Evolutionary conservation across 2,329 filamentous ascomycete species (phyloP).

Genomic region (Ophioceras dolichostomum): DNA sequence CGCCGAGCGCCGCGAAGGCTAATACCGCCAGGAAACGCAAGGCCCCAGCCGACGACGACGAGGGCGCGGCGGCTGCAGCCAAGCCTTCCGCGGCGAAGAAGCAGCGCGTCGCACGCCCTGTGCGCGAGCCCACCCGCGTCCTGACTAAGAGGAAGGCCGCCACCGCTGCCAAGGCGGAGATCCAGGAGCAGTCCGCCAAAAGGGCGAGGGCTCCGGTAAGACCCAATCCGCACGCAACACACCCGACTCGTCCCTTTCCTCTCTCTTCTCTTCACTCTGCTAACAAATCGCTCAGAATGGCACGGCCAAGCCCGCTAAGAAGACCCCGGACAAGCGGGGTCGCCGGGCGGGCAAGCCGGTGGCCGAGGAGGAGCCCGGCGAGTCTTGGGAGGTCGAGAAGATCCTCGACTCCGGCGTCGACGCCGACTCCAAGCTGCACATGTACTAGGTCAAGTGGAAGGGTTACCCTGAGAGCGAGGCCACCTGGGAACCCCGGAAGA

Average conservation of each 20-base stretch:
- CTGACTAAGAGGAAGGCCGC: conserved; percentile 1
- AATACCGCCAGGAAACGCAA: conserved; percentile 13
- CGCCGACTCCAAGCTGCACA: conserved; percentile 20
- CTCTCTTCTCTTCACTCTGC: background rate
- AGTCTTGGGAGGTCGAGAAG: conserved; percentile 33
- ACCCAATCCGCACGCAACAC: too few relatives aligned
- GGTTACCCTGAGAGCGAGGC: conserved; percentile 29
- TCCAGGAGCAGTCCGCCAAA: conserved; percentile 1
- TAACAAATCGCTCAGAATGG: background rate
- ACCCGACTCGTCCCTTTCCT: too few relatives aligned
- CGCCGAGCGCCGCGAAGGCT: background rate
- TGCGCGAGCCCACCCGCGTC: background rate
- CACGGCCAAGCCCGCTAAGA: conserved; percentile 2
- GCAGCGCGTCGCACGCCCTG: conserved; percentile 6
- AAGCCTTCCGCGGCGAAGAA: conserved; percentile 7
- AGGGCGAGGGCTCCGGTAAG: background rate
- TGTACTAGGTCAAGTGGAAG: conserved; percentile 42
- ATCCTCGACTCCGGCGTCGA: conserved; percentile 29
- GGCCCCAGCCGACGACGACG: conserved; percentile 8
- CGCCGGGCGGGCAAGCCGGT: conserved; percentile 7
- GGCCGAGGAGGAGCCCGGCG: conserved; percentile 6
- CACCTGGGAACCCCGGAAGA: conserved; percentile 40
- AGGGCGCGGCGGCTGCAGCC: conserved; percentile 1
- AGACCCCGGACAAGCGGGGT: conserved; percentile 4
- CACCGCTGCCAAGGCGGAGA: conserved; percentile 1